phyloP scores from a whole-genome alignment of 1,284 basidiomycete genomes.

The Melampsora americana region DNA sequence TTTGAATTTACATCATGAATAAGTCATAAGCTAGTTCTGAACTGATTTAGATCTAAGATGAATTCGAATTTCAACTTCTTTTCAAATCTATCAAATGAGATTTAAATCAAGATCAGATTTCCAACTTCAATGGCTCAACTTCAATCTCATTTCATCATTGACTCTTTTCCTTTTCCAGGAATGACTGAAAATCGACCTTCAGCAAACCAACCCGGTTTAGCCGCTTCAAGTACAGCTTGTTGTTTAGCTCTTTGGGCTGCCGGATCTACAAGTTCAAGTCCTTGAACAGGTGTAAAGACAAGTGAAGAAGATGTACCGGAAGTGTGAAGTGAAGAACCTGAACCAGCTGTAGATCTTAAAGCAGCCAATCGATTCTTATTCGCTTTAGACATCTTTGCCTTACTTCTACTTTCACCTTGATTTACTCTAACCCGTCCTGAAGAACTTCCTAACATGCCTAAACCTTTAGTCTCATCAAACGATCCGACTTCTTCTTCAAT shows the following conservation, averaged over 20 bases:
- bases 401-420: constrained; percentile 79
- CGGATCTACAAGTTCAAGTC: constrained; percentile 80
- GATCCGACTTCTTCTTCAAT: constrained; percentile 93
- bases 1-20: too few species aligned
- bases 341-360: constrained; percentile 59
- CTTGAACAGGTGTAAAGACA: constrained; percentile 46
- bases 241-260: constrained; percentile 62
- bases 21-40: too few species aligned
- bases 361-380: constrained; percentile 73
- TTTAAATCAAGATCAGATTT: too few species aligned
- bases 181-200: constrained; percentile 68
- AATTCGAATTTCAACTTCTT: too few species aligned
- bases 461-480: constrained; percentile 90
- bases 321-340: constrained; percentile 48
- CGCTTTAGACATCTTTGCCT: constrained; percentile 93
- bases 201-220: constrained; percentile 88
- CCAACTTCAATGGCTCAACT: too few species aligned
- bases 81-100: too few species aligned
- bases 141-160: too few species aligned
- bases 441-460: constrained; percentile 81
- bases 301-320: constrained; percentile 39
- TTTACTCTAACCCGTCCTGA: constrained; percentile 84
- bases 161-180: constrained; percentile 28
- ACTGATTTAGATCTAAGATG: too few species aligned
- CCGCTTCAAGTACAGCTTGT: constrained; percentile 66